These are phyloP conservation scores for Bacterosira constricta DNA, from an alignment of 108 stramenopile genomes.

Conservation along the genomic window DNA sequence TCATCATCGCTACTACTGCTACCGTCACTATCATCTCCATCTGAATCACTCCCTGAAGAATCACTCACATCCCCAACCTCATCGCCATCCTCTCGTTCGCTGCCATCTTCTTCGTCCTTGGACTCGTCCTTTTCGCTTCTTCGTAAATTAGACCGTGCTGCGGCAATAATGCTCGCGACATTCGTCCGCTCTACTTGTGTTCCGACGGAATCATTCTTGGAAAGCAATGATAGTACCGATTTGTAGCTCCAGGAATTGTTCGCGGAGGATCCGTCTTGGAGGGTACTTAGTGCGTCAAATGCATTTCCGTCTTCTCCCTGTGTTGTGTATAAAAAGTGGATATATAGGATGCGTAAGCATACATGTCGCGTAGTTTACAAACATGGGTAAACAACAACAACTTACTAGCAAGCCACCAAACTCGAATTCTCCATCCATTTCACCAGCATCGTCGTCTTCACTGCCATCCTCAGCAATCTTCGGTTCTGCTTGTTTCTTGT, in stretches of 20 bases:
- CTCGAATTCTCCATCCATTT: constrained; percentile 68
- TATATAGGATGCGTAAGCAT: too few species aligned
- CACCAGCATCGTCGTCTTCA: constrained; percentile 27
- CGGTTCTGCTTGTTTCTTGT: neutral
- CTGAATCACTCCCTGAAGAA: constrained; percentile 30
- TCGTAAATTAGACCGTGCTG: constrained; percentile 69
- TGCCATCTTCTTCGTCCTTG: constrained; percentile 33
- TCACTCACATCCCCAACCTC: constrained; percentile 40
- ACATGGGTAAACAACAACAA: too few species aligned
- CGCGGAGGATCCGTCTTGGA: constrained; percentile 21
- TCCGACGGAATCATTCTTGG: constrained; percentile 45
- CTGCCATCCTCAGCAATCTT: constrained; percentile 1
- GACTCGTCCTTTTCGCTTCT: constrained; percentile 35
- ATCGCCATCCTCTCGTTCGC: constrained; percentile 27
- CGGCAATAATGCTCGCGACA: constrained; percentile 78
- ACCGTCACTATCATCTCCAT: constrained; percentile 31
- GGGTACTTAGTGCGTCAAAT: constrained; percentile 23
- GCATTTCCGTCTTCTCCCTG: constrained; percentile 82
- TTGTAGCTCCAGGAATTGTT: constrained; percentile 82
- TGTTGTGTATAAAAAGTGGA: too few species aligned
- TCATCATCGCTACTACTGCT: constrained; percentile 55
- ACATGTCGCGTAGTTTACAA: too few species aligned
- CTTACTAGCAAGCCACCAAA: constrained; percentile 83
- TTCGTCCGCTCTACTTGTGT: constrained; percentile 61
- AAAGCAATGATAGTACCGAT: constrained; percentile 69